Evolutionary conservation across 108 stramenopile genomes (phyloP).

Genomic region (Hondaea fermentalgiana): DNA sequence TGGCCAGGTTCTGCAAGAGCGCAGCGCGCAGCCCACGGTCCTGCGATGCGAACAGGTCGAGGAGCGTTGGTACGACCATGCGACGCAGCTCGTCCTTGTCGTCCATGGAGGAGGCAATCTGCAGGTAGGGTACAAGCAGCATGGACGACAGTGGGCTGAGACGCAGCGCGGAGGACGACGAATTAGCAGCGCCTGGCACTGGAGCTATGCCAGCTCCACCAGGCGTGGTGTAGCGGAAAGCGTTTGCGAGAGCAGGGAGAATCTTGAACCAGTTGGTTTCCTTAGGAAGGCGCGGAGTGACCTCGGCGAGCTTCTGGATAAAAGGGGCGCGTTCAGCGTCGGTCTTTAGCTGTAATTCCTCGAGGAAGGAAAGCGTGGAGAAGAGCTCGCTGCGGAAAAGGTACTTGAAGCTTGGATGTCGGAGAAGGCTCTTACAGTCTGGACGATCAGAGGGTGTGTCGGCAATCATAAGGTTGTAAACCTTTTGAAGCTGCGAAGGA

Average conservation of each 20-base stretch:
- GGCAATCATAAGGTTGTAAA: neutral
- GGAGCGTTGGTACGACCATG: neutral
- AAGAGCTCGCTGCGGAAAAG: neutral
- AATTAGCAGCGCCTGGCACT: too few relatives aligned
- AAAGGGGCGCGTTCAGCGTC: neutral
- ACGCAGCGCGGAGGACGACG: neutral
- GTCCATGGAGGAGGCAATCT: neutral
- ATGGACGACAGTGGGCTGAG: neutral
- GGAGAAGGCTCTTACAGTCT: neutral
- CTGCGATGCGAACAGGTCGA: neutral
- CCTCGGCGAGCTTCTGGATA: neutral
- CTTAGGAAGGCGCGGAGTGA: neutral
- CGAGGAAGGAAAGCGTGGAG: neutral
- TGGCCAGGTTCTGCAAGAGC: neutral
- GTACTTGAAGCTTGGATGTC: neutral
- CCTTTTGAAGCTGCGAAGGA: constrained; percentile 2
- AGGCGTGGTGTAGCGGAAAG: neutral
- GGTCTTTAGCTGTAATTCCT: neutral
- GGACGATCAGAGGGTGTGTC: neutral
- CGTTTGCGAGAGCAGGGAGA: neutral
- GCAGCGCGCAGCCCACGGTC: neutral
- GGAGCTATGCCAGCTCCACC: neutral
- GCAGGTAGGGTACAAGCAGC: neutral
- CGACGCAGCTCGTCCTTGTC: neutral
- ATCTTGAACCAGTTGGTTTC: neutral